Evolutionary conservation across 768 basidiomycete genomes (phyloP).

Genomic region (Multifurca ochricompacta): DNA sequence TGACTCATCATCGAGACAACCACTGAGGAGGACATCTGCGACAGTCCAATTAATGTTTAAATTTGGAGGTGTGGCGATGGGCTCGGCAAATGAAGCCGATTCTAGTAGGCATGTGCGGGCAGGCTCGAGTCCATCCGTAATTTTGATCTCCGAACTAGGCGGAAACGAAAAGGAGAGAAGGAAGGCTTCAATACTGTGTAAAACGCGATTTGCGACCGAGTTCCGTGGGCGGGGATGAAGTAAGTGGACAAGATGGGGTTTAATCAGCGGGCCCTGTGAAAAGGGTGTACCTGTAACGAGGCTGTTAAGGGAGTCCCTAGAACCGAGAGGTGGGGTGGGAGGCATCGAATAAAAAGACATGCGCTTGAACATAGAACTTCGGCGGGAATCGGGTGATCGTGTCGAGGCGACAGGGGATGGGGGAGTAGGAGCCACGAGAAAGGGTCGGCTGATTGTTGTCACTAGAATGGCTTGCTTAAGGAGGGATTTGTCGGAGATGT

Average conservation of each 20-base stretch:
- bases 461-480: constrained; percentile 35
- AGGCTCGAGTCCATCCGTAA: background rate
- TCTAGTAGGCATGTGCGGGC: constrained; percentile 10
- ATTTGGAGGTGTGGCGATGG: constrained; percentile 9
- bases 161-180: constrained; percentile 31
- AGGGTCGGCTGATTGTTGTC: constrained; percentile 33
- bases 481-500: constrained; percentile 28
- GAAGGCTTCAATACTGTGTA: constrained; percentile 31
- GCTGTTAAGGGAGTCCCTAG: constrained; percentile 20
- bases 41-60: constrained; percentile 27
- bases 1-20: constrained; percentile 28
- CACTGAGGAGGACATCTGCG: constrained; percentile 30
- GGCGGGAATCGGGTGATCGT: constrained; percentile 2
- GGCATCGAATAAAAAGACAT: constrained; percentile 20
- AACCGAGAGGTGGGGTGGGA: constrained; percentile 20
- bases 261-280: constrained; percentile 5
- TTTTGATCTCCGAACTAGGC: background rate
- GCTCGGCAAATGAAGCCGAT: constrained; percentile 8
- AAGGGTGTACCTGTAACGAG: background rate
- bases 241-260: constrained; percentile 29
- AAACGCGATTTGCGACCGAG: constrained; percentile 28
- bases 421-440: constrained; percentile 25
- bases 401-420: constrained; percentile 1
- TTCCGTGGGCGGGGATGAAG: constrained; percentile 23
- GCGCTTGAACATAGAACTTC: constrained; percentile 11